Base-by-base conservation (phyloP, 73 alveolate species). In the Paraurostyla sp. region DNA sequence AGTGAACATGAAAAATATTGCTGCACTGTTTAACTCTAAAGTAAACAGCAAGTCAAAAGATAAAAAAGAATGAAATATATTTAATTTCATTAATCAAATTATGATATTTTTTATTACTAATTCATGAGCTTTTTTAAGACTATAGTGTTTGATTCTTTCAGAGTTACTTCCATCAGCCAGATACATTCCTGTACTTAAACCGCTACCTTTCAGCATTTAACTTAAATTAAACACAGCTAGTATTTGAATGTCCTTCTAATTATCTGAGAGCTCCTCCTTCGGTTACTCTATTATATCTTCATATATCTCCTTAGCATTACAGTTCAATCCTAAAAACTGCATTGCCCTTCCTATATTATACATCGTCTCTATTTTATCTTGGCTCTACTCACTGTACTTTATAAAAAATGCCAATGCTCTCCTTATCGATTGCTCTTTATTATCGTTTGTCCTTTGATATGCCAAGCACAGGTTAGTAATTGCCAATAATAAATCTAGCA, bases 281-380 rank as follows among this genome's bases (percentile, higher is more conserved):
- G 27, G 23, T 7, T 32, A 0, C 23, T 29, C 46, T 36, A 49
- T 78, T 7, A 78, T 1, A 3, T 20, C 40, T 36, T 78, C 78
- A 51, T 78, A 78, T 6, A 51, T 29, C 20, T 78, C 78, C 22
- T n/a, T 78, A 0, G 89, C 89, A 51, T 51, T 49, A 29, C 29
- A 6, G 25, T 50, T 54, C 27, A 78, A 35, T 4, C 89, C 89
- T 57, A 78, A 16, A 35, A 78, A 78, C 4, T 78, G 89, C 23
- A 78, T 35, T 9, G 78, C 78, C 32, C 89, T 78, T 4, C 80
- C 89, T 11, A 78, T 20, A 36, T 78, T 78, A 54, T 78, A 78
- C 20, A 51, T 7, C 11, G 52, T 62, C 30, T 78, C 89, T 9
- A 78, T 52, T 27, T 78, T 29, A 38, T 78, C 89, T 11, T 50